phyloP scores from a whole-genome alignment of 169 alveolate genomes.

The Plasmodium gaboni region DNA sequence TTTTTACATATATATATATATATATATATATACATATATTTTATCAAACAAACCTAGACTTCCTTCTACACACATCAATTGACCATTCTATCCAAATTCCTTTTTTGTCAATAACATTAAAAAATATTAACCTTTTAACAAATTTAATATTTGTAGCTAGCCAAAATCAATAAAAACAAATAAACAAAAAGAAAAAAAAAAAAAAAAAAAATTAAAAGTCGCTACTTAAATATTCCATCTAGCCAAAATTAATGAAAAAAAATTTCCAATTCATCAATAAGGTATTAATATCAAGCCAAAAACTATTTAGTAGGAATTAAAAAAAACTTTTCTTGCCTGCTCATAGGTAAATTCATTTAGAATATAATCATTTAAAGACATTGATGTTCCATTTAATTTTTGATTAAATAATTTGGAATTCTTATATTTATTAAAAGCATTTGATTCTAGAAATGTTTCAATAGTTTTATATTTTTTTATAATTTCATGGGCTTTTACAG shows the following conservation, averaged over 20 bases:
- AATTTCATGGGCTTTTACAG: slow-evolving; percentile 95
- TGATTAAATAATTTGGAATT: slow-evolving; percentile 61
- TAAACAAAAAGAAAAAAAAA: too few relatives aligned
- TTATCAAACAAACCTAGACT: too few relatives aligned
- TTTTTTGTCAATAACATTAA: too few relatives aligned
- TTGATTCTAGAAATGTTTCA: slow-evolving; percentile 82
- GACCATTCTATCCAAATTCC: too few relatives aligned
- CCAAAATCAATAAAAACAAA: too few relatives aligned
- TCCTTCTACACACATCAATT: too few relatives aligned
- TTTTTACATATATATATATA: too few relatives aligned
- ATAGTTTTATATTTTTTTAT: slow-evolving; percentile 91
- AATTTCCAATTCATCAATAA: background rate
- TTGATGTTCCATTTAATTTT: slow-evolving; percentile 38
- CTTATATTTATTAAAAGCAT: slow-evolving; percentile 54
- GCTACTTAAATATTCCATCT: too few relatives aligned
- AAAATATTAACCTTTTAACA: too few relatives aligned
- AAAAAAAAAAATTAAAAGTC: background rate
- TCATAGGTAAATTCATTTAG: slow-evolving; percentile 74
- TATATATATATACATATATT: too few relatives aligned
- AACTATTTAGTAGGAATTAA: slow-evolving; percentile 44
- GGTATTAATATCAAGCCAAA: background rate
- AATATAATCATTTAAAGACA: slow-evolving; percentile 67
- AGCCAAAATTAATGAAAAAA: too few relatives aligned
- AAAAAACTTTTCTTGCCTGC: slow-evolving; percentile 72
- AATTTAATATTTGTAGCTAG: too few relatives aligned